Evolutionary conservation across 139 green algal species (phyloP).

Genomic region (Chlorella sorokiniana): DNA sequence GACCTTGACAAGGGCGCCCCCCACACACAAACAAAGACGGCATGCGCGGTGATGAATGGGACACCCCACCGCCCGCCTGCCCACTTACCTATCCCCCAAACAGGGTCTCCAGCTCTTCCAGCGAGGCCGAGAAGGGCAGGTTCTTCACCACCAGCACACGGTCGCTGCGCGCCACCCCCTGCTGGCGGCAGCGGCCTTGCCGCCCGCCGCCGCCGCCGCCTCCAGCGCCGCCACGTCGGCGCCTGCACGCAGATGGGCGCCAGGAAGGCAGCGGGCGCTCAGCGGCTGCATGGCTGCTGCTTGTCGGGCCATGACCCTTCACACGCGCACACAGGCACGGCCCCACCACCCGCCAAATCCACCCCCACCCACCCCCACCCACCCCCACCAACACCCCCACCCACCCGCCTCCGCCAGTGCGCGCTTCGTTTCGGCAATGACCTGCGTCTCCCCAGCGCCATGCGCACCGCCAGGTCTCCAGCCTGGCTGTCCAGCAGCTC

Average conservation of each 20-base stretch:
- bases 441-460: slow-evolving; percentile 95
- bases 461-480: slow-evolving; percentile 68
- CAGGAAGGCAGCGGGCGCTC: neutral
- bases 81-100: slow-evolving; percentile 55
- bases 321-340: too few relatives aligned
- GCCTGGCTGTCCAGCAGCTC: slow-evolving; percentile 83
- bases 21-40: too few relatives aligned
- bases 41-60: too few relatives aligned
- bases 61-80: neutral
- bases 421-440: slow-evolving; percentile 92
- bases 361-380: too few relatives aligned
- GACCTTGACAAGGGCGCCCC: too few relatives aligned
- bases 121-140: slow-evolving; percentile 80
- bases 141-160: slow-evolving; percentile 95
- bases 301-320: too few relatives aligned
- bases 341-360: too few relatives aligned
- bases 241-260: neutral
- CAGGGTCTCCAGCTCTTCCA: slow-evolving; percentile 72
- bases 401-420: slow-evolving; percentile 68
- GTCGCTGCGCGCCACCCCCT: slow-evolving; percentile 63
- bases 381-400: neutral
- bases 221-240: slow-evolving; percentile 23
- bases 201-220: slow-evolving; percentile 12
- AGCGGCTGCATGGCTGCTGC: neutral
- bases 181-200: slow-evolving; percentile 12